Evolutionary conservation across 2,329 filamentous ascomycete genomes (phyloP), one percentile per base, ranked within the genome.

Genomic region (Trichoderma oligosporum): DNA sequence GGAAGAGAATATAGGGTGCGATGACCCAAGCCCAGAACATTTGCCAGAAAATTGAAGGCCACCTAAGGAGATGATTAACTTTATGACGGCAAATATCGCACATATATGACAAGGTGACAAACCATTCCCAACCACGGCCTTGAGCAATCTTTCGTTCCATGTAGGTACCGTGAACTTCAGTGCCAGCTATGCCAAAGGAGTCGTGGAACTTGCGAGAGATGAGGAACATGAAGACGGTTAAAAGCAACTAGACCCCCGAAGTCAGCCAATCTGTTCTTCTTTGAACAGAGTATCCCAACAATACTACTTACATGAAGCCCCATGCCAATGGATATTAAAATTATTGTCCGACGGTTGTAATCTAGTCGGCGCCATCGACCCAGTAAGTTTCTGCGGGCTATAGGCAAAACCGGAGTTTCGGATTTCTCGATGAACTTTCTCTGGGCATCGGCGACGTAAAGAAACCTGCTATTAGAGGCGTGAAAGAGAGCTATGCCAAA

Each of bases 401-500:
- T 53, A 9, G 60, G 60, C 24, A 61, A 60, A 4, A 38, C 22
- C 0, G 56, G 60, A 0, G 24, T 1, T 41, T 65, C 59, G 2
- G 55, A 48, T 18, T 18, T 65, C 22, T 61, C 61, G 36, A 71
- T 67, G 27, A 72, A 72, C 51, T 76, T 75, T 61, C 73, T 75
- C 67, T 86, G 83, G 24, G 77, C 74, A 61, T 76, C 77, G 49
- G 82, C 82, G 55, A 85, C 74, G 61, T 84, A 73, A 16, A 85
- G 75, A 53, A 87, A 82, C 56, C 82, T 81, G 63, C 75, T 79
- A 66, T 86, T 85, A 59, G 81, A 80, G 20, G 82, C 84, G 65
- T 87, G 84, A 65, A 87, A 87, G 4, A 88, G 71, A 7, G 82
- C 84, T 55, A 88, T 82, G 22, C 85, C 84, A 46, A 83, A 78